A percentile compares a stretch with the other conserved stretches of the same genome.
These are phyloP conservation scores for Beauveria varroae DNA, from an alignment of 2,329 filamentous ascomycete genomes.

Conservation along the genomic window DNA sequence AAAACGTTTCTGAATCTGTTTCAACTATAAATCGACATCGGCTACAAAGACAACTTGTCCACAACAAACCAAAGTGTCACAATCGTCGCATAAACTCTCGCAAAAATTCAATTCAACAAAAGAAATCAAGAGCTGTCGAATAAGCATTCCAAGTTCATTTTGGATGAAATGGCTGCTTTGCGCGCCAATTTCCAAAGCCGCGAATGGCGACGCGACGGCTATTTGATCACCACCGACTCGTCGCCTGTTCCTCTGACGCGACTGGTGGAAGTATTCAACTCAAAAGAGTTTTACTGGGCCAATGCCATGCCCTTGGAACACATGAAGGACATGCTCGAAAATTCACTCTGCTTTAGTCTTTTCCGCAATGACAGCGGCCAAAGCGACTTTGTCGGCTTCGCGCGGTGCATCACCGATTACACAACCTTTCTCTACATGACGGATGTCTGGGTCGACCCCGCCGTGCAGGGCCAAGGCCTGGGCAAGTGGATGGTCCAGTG, in stretches of 20 bases:
- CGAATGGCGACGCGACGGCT: slow-evolving; percentile 26
- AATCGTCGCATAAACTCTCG: too few relatives aligned
- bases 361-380: slow-evolving; percentile 26
- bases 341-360: slow-evolving; percentile 49
- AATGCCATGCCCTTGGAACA: slow-evolving; percentile 34
- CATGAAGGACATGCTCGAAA: slow-evolving; percentile 39
- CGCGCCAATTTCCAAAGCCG: not conserved
- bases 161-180: not conserved
- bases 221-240: slow-evolving; percentile 47
- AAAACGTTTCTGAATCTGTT: too few relatives aligned
- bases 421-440: slow-evolving; percentile 55
- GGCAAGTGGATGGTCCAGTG: slow-evolving; percentile 54
- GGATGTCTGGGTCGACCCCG: slow-evolving; percentile 53
- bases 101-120: too few relatives aligned
- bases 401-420: slow-evolving; percentile 54
- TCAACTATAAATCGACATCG: too few relatives aligned
- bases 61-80: too few relatives aligned
- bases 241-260: slow-evolving; percentile 39
- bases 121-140: too few relatives aligned
- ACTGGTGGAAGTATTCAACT: slow-evolving; percentile 41
- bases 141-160: too few relatives aligned
- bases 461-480: slow-evolving; percentile 49
- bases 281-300: slow-evolving; percentile 49
- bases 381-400: slow-evolving; percentile 22
- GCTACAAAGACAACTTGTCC: too few relatives aligned